These are phyloP conservation scores for Turnera subulata DNA, from an alignment of 345 rosid genomes.

Conservation along the genomic window DNA sequence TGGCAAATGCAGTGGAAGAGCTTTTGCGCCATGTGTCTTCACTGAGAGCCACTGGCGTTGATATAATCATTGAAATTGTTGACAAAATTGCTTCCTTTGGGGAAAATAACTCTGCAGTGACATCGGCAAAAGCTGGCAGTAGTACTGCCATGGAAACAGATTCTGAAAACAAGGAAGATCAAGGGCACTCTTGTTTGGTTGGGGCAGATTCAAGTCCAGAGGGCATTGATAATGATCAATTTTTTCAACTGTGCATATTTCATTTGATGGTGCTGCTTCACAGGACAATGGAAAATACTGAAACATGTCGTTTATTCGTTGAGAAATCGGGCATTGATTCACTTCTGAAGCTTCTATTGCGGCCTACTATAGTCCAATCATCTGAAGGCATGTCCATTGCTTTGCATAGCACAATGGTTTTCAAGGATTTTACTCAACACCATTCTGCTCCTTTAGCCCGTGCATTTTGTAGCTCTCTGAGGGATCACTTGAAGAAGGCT, in stretches of 20 bases:
- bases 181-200: conserved; percentile 39
- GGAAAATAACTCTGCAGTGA: conserved; percentile 37
- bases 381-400: conserved; percentile 96
- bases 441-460: conserved; percentile 85
- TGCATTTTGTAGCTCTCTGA: conserved; percentile 77
- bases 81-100: conserved; percentile 68
- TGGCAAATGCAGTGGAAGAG: conserved; percentile 95
- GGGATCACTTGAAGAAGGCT: conserved; percentile 72
- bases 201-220: conserved; percentile 40
- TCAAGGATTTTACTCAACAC: conserved; percentile 93
- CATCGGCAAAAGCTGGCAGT: conserved; percentile 49
- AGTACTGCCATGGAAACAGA: conserved; percentile 87
- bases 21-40: conserved; percentile 91
- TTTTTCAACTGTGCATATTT: conserved; percentile 76
- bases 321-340: conserved; percentile 97
- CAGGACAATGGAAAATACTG: conserved; percentile 90
- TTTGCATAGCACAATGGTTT: conserved; percentile 93
- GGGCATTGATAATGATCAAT: conserved; percentile 72
- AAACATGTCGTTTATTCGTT: conserved; percentile 85
- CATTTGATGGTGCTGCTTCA: conserved; percentile 94
- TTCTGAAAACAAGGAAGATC: conserved; percentile 59
- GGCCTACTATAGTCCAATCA: conserved; percentile 84
- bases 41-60: conserved; percentile 79
- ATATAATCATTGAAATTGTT: conserved; percentile 81
- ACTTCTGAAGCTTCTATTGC: conserved; percentile 72